Evolutionary conservation across 176 grass and related monocot species (phyloP).

Genomic region (Musa acuminata): DNA sequence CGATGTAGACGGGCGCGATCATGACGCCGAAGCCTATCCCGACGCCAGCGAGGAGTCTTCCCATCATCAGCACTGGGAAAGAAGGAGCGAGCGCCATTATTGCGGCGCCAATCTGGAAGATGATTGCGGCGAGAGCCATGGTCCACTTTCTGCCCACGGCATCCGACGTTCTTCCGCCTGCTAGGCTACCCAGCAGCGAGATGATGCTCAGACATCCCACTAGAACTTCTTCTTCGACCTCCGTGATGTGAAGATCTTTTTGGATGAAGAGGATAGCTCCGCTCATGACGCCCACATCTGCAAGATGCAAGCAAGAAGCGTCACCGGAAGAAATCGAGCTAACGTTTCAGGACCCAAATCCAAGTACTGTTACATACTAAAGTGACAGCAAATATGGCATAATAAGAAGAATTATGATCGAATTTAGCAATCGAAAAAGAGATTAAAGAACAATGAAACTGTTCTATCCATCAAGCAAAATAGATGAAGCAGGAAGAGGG

Average conservation of each 20-base stretch:
- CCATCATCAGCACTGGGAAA: constrained; percentile 67
- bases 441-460: too few relatives aligned
- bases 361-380: too few relatives aligned
- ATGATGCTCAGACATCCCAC: constrained; percentile 79
- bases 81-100: constrained; percentile 92
- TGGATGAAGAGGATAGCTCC: constrained; percentile 75
- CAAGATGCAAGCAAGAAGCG: neutral
- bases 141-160: constrained; percentile 86
- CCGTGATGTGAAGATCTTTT: constrained; percentile 79
- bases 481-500: too few relatives aligned
- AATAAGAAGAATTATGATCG: too few relatives aligned
- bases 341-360: too few relatives aligned
- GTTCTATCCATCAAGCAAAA: too few relatives aligned
- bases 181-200: constrained; percentile 78
- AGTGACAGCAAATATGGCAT: too few relatives aligned
- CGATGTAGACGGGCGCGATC: constrained; percentile 89
- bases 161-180: constrained; percentile 80
- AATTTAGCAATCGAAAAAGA: too few relatives aligned
- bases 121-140: constrained; percentile 65
- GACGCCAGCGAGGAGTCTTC: constrained; percentile 64
- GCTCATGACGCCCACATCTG: constrained; percentile 95
- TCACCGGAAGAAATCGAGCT: too few relatives aligned
- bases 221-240: constrained; percentile 83
- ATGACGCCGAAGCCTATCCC: constrained; percentile 90
- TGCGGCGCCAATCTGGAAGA: constrained; percentile 63